Base-by-base conservation (phyloP, 2,329 filamentous ascomycete species). In the Dactylellina leptospora region DNA sequence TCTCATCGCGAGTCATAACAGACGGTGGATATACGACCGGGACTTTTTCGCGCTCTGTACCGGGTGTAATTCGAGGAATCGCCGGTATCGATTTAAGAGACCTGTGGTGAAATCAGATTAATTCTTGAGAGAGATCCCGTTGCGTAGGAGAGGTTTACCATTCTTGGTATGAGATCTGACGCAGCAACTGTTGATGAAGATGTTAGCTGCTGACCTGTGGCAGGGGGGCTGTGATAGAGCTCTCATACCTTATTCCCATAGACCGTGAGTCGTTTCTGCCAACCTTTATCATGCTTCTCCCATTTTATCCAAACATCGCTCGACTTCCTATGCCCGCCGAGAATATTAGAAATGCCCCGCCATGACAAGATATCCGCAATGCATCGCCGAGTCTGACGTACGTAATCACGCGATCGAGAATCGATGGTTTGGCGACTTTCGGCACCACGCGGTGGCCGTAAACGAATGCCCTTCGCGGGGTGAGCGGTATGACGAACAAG, bases 151-250 rank as follows among this genome's bases (percentile, higher is more conserved):
- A 22, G 25, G 30, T 60, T 27, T 64, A 76, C 76, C 95, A 99
- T 88, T 99, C 95, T 81, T 97, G 91, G 79, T 91, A 97, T 1
- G 95, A 91, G 77, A 99, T 96, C 74, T 91, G 87, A 76, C 91
- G 88, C 73, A 99, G 86, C 13, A 91, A 87, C 51, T 71, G 48
- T n/a, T 27, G 11, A 18, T 8, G 5, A 63, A n/a, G 23, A 13
- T 53, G 18, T 63, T 28, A 47, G 44, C 27, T 1, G 27, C 11
- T 23, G 30, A 25, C 40, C 28, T n/a, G 3, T 48, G 40, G 30
- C 9, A 11, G 10, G 22, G 2, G 20, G 16, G 23, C 22, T n/a
- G 10, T 18, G 25, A 20, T 22, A 33, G 16, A 10, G 6, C 51
- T 27, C 48, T n/a, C n/a, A n/a, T n/a, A 71, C 66, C 58, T 87